A percentile compares a stretch with the other conserved stretches of the same genome.
Evolutionary conservation across 257 asterid species (phyloP).

Genomic region (Parsonsia alboflavescens): DNA sequence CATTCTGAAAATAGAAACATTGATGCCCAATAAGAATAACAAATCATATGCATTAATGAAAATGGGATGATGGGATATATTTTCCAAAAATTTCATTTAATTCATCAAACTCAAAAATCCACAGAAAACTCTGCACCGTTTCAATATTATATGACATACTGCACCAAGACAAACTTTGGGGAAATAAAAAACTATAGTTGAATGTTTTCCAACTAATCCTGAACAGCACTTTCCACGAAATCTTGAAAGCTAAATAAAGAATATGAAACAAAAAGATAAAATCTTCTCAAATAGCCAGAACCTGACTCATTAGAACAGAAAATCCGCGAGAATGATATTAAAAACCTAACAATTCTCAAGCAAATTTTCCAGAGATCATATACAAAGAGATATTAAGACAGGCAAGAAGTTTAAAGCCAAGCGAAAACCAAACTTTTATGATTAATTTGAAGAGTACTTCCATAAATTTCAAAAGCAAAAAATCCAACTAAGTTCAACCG

Average conservation of each 20-base stretch:
- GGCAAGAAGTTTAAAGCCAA: background rate
- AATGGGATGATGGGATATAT: background rate
- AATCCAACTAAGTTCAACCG: background rate
- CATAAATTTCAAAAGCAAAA: background rate
- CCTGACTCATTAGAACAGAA: background rate
- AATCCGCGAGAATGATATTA: background rate
- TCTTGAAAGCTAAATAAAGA: background rate
- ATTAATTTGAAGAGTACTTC: background rate
- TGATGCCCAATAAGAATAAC: background rate
- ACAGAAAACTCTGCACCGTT: no score
- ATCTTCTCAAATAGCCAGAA: background rate
- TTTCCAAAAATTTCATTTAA: background rate
- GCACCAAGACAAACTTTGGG: background rate
- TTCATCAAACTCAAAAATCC: background rate
- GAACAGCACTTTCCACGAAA: background rate
- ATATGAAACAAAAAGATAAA: background rate
- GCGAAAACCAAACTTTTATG: background rate
- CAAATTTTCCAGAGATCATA: background rate
- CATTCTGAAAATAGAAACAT: slow-evolving; percentile 34
- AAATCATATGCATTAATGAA: background rate
- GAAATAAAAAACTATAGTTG: background rate
- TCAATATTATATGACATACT: background rate
- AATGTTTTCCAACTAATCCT: background rate
- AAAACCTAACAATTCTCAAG: background rate
- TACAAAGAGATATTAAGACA: background rate